Evolutionary conservation across 208 protist species (phyloP), one percentile per base, ranked within the genome.

Genomic region (Herpetomonas muscarum): DNA sequence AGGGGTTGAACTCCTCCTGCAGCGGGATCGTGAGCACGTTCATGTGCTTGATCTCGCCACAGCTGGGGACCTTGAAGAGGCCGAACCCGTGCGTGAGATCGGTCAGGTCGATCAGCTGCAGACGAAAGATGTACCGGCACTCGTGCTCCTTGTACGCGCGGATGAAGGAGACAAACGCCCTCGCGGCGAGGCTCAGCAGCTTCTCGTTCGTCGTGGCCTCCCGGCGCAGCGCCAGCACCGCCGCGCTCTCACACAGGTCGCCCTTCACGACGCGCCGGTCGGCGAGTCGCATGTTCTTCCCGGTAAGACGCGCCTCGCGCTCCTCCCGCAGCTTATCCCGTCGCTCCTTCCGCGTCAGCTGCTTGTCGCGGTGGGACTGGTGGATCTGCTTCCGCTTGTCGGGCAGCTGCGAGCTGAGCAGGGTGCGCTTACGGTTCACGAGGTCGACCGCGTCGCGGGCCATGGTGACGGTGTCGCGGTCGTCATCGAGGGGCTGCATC

Each of bases 101-200:
- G 22, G 87, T 90, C 21, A 99, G 70, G 59, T 99, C 97, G 61
- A 97, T 85, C 21, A 76, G 70, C 67, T 90, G 78, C 31, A 97
- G 74, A 52, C 89, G 82, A 64, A 97, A 97, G 63, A 97, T 96
- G 80, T 96, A 96, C 37, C 87, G 73, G 57, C 84, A 93, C 67
- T 94, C 86, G 65, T 97, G 94, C 64, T 97, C 90, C 72, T 96
- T 96, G 83, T 97, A 97, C 0, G 88, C 92, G 26, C 92, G 88
- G 54, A 97, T 80, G 68, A 93, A 97, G 5, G 85, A 93, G 17
- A 96, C 87, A 57, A 96, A 97, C 26, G 94, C 94, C 12, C 87
- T 71, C 10, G 79, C 53, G 34, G 81, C 87, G 41, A 94, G 71
- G 24, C 81, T 84, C 30, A 94, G 49, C 37, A 97, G 56, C 64